Conservation (phyloP, 2,329 filamentous ascomycete species). For the Didymellaceae sp. region DNA sequence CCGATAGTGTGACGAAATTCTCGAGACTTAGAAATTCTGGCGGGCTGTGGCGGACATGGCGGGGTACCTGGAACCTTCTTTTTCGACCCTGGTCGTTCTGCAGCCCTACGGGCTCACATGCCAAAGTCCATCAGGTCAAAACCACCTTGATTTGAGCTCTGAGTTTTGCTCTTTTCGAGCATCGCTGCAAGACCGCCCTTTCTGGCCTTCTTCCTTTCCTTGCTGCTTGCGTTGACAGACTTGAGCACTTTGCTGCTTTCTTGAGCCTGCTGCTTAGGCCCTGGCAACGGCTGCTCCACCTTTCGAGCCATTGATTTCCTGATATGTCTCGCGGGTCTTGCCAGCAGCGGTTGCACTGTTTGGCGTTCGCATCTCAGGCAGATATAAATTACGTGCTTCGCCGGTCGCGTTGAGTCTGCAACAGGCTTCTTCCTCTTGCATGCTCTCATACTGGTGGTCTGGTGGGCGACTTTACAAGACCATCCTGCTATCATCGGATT, state of each 20-base stretch:
- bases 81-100: slow-evolving; percentile 24
- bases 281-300: neutral
- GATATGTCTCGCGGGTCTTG: slow-evolving; percentile 28
- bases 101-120: slow-evolving; percentile 50
- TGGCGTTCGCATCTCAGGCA: slow-evolving; percentile 44
- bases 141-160: slow-evolving; percentile 44
- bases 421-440: slow-evolving; percentile 11
- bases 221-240: slow-evolving; percentile 56
- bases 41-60: slow-evolving; percentile 4
- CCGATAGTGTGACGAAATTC: slow-evolving; percentile 29
- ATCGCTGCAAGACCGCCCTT: slow-evolving; percentile 63
- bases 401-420: slow-evolving; percentile 13
- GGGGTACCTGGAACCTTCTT: slow-evolving; percentile 19
- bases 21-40: slow-evolving; percentile 38
- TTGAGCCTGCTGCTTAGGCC: slow-evolving; percentile 13
- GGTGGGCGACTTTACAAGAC: slow-evolving; percentile 36
- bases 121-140: slow-evolving; percentile 63
- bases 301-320: slow-evolving; percentile 16
- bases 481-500: slow-evolving; percentile 47
- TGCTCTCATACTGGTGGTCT: neutral
- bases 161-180: slow-evolving; percentile 54
- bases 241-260: slow-evolving; percentile 29
- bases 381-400: slow-evolving; percentile 33
- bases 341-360: slow-evolving; percentile 33
- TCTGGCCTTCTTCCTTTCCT: slow-evolving; percentile 62